A percentile compares a stretch with the other conserved stretches of the same genome.
Conservation (phyloP, 768 basidiomycete species). For the Xerocomellus dryophilus region DNA sequence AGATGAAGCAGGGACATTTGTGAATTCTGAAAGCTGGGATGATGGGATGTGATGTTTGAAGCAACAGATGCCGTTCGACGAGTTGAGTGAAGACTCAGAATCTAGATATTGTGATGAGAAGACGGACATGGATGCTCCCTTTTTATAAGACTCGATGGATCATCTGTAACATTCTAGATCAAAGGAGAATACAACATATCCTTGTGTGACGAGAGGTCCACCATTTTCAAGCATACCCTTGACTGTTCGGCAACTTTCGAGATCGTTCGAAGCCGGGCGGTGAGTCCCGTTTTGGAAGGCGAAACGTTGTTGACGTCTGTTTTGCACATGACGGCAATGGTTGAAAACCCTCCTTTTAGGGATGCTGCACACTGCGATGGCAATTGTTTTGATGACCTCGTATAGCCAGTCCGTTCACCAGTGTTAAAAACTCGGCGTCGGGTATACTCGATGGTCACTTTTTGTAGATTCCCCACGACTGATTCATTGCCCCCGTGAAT, state of each 20-base stretch:
- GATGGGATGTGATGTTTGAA: not conserved
- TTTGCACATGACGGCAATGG: not conserved
- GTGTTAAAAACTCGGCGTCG: too few species aligned
- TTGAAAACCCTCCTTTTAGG: too few species aligned
- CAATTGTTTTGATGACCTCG: too few species aligned
- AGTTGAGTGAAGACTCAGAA: too few species aligned
- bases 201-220: not conserved
- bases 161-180: conserved; percentile 6
- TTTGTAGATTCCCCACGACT: too few species aligned
- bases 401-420: too few species aligned
- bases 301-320: not conserved
- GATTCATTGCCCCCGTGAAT: too few species aligned
- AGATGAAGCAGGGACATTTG: conserved; percentile 2
- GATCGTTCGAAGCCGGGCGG: not conserved
- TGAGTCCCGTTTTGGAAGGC: not conserved
- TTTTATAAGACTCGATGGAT: conserved; percentile 6
- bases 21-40: not conserved
- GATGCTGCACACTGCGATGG: too few species aligned
- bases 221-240: not conserved
- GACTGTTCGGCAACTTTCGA: conserved; percentile 7
- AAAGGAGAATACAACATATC: not conserved
- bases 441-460: too few species aligned
- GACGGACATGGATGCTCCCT: not conserved
- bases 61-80: too few species aligned
- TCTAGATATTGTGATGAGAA: not conserved